Base-by-base conservation (phyloP, 768 basidiomycete genomes). In the Russula virescens region DNA sequence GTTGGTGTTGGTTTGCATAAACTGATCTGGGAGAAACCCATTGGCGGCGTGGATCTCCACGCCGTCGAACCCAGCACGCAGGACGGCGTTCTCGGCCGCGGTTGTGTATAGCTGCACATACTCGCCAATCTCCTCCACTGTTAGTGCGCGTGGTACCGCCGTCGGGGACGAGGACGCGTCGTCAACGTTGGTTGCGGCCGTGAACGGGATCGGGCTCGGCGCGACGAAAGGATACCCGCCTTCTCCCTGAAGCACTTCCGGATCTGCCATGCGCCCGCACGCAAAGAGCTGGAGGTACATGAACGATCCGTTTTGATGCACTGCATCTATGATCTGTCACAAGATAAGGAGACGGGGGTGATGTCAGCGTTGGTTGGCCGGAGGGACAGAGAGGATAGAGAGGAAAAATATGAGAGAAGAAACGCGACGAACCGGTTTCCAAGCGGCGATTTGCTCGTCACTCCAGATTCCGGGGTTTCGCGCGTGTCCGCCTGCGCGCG, bases 391-490 rank as follows among this genome's bases (percentile, higher is more conserved):
- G n/a, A n/a, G n/a, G n/a, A n/a, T n/a, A n/a, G n/a, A n/a, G n/a
- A n/a, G n/a, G n/a, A n/a, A n/a, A n/a, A n/a, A n/a, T n/a, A n/a
- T n/a, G n/a, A n/a, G n/a, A n/a, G 9, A 4, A 48, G 19, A 3
- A 5, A 42, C 14, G 21, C 2, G 43, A 47, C 74, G 23, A 42
- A 80, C 80, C 68, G 71, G 66, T 66, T 78, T 81, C 85, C 84
- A 85, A 0, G 65, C 77, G 6, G 68, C 62, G 31, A 79, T 78
- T 64, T 92, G 89, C 34, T 80, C 82, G 5, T 79, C 70, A 23
- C 70, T 82, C 77, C 81, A 89, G 55, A 89, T 82, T 0, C 88
- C 88, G 2, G 89, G 88, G 1, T 81, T 76, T 62, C 81, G 71
- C 1, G 58, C 52, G 46, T 73, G 75, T 1, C 83, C 85, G 3